A percentile compares a stretch with the other conserved stretches of the same genome.
These are phyloP conservation scores for Lactarius hatsudake DNA, from an alignment of 768 basidiomycete species.

Conservation along the genomic window DNA sequence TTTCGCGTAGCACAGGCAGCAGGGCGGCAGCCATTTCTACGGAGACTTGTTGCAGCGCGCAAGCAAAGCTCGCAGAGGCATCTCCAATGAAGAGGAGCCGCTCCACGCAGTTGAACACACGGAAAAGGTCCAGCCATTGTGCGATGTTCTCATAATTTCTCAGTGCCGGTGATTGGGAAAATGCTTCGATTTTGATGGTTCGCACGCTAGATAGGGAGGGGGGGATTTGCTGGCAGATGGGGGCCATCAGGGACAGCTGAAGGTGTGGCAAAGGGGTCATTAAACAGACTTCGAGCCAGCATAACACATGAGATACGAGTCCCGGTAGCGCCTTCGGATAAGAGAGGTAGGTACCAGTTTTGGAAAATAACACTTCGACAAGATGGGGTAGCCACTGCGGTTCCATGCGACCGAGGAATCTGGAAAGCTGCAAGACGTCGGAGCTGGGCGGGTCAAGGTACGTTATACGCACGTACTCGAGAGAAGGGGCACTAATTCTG, in stretches of 20 bases:
- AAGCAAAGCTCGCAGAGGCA: neutral
- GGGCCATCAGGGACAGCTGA: neutral
- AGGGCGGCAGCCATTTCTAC: neutral
- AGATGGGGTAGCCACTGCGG: neutral
- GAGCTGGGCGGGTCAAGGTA: neutral
- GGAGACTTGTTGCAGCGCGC: neutral
- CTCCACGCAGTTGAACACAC: neutral
- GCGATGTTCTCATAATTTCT: too few relatives aligned
- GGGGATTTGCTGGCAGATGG: neutral
- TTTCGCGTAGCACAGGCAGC: conserved; percentile 1
- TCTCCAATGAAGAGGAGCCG: neutral
- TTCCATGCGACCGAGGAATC: neutral
- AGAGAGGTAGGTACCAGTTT: neutral
- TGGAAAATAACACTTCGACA: neutral
- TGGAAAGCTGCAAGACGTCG: neutral
- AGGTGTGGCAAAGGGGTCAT: too few relatives aligned
- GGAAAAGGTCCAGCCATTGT: neutral
- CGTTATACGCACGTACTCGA: neutral
- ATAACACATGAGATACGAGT: too few relatives aligned
- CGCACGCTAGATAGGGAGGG: neutral
- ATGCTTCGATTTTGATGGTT: neutral
- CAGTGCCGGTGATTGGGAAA: too few relatives aligned
- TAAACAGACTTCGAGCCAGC: too few relatives aligned
- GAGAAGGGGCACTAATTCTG: neutral
- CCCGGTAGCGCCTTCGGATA: neutral